These are phyloP conservation scores for Ophiostoma sp. DNA, from an alignment of 2,329 filamentous ascomycete species.

Conservation along the genomic window DNA sequence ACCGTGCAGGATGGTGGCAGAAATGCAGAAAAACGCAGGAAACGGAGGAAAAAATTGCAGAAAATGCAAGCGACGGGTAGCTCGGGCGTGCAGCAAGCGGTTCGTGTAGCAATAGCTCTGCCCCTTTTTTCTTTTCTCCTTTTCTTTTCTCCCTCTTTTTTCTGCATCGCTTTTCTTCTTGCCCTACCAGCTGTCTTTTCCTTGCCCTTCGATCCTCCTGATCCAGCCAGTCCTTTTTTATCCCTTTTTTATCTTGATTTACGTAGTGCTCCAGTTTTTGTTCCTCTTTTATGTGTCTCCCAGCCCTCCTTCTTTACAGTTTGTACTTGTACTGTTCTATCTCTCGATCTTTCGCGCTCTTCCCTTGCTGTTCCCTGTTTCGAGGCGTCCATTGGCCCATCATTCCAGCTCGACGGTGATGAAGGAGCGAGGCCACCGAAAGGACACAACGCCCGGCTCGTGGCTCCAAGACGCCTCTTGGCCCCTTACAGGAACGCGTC, in stretches of 20 bases:
- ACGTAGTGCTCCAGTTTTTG: neutral
- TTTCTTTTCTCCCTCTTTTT: neutral
- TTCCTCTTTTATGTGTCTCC: neutral
- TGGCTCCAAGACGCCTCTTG: neutral
- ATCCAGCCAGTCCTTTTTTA: neutral
- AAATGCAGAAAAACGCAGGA: too few species aligned
- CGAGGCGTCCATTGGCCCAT: neutral
- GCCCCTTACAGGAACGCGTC: constrained; percentile 3
- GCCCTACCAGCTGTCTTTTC: too few species aligned
- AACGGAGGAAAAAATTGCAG: neutral
- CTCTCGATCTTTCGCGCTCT: neutral
- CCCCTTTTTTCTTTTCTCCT: neutral
- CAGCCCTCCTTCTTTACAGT: too few species aligned
- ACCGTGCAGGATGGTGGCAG: too few species aligned
- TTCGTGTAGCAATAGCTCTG: neutral
- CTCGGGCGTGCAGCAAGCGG: neutral
- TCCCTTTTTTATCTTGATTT: constrained; percentile 5
- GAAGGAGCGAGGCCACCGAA: neutral
- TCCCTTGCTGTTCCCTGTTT: constrained; percentile 6
- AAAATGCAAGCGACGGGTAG: constrained; percentile 3
- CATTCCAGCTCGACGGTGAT: neutral
- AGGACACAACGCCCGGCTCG: neutral
- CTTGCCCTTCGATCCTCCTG: neutral
- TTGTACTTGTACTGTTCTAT: neutral
- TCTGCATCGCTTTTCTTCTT: neutral